phyloP scores from a whole-genome alignment of 805 yeast species.

The Hagleromyces aurorensis region DNA sequence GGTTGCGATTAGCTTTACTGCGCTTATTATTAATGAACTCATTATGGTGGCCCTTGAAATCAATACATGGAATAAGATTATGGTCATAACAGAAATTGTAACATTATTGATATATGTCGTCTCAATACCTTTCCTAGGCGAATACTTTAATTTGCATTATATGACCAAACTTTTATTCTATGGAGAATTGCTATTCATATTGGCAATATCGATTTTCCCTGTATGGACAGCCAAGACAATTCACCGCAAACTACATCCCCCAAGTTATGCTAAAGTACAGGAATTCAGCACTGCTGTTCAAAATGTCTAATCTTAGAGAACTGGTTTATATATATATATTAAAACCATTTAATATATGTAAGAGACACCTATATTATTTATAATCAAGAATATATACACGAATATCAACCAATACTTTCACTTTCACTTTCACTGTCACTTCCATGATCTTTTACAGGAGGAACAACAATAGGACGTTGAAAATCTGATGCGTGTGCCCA shows the following conservation, averaged over 20 bases:
- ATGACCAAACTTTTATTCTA: constrained; percentile 49
- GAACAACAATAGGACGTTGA: constrained; percentile 44
- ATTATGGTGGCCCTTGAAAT: constrained; percentile 90
- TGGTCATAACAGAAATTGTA: constrained; percentile 64
- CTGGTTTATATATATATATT: constrained; percentile 1
- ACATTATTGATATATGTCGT: constrained; percentile 62
- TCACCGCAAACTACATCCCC: constrained; percentile 75
- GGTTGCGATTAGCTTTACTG: constrained; percentile 84
- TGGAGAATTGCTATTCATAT: constrained; percentile 61
- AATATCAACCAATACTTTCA: constrained; percentile 9
- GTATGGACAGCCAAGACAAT: constrained; percentile 80
- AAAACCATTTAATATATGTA: not conserved
- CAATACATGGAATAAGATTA: constrained; percentile 79
- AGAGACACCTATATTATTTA: constrained; percentile 1
- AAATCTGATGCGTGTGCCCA: constrained; percentile 82
- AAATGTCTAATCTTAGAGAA: constrained; percentile 1
- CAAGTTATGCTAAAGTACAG: constrained; percentile 95
- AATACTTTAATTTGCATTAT: constrained; percentile 73
- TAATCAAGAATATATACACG: constrained; percentile 5
- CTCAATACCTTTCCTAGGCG: constrained; percentile 76
- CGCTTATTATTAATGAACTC: constrained; percentile 75
- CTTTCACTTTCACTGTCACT: constrained; percentile 19
- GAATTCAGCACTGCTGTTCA: constrained; percentile 39
- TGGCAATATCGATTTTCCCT: constrained; percentile 70
- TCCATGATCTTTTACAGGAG: constrained; percentile 15